These are phyloP conservation scores for Trypanosoma rangeli DNA, from an alignment of 208 protist genomes.

Conservation along the genomic window DNA sequence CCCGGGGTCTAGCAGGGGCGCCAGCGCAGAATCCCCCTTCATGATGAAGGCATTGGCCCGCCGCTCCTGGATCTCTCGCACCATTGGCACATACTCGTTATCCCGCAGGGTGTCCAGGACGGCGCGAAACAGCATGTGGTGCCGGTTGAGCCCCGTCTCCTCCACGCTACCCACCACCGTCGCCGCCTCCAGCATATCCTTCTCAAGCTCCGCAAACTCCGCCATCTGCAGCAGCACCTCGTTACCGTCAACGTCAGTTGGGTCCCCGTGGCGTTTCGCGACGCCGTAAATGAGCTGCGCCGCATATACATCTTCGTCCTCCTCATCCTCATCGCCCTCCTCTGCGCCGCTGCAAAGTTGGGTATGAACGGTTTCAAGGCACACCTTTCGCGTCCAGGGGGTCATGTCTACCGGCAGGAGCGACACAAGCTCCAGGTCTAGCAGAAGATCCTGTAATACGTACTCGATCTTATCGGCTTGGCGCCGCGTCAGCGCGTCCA, in stretches of 20 bases:
- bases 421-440: constrained; percentile 66
- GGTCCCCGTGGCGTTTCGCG: constrained; percentile 63
- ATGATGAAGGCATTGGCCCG: background rate
- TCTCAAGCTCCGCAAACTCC: constrained; percentile 75
- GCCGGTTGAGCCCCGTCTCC: constrained; percentile 45
- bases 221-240: constrained; percentile 66
- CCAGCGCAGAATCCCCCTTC: background rate
- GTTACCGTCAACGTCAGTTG: constrained; percentile 56
- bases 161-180: constrained; percentile 57
- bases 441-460: constrained; percentile 68
- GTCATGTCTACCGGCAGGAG: constrained; percentile 62
- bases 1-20: constrained; percentile 26
- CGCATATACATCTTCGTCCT: constrained; percentile 42
- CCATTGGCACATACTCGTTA: constrained; percentile 45
- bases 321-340: constrained; percentile 28
- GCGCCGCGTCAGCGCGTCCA: constrained; percentile 78
- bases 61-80: constrained; percentile 32
- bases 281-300: constrained; percentile 32
- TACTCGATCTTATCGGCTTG: constrained; percentile 79
- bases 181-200: constrained; percentile 46
- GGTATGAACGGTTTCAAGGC: constrained; percentile 37
- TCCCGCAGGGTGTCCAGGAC: constrained; percentile 74
- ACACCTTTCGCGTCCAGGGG: constrained; percentile 61
- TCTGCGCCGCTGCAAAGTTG: constrained; percentile 1
- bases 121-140: constrained; percentile 64